Evolutionary conservation across 1,139 yeast species (phyloP), one percentile per base, ranked within the genome.

Genomic region (Waltiozyma sp.): DNA sequence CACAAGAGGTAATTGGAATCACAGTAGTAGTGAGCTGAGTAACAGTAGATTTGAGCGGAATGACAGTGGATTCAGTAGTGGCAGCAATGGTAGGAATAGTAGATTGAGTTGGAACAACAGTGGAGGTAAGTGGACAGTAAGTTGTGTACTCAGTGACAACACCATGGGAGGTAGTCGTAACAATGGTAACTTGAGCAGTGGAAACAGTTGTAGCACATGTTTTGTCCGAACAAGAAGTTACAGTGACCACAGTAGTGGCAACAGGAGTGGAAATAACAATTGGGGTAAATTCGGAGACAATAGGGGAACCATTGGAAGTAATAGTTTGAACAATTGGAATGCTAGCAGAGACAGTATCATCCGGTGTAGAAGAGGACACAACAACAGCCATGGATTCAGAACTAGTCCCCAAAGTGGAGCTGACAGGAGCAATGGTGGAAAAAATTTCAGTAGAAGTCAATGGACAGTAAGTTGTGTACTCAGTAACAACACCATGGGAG

Each of bases 61-160:
- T 43, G 34, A 41, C 38, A n/a, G 58, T 41, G 23, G 18, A 5
- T 10, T n/a, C 34, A 14, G 16, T 14, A 23, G 41, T 5, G 11
- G 9, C 3, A 7, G 35, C 15, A 8, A 21, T 14, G 24, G 23
- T 28, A 28, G 34, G 6, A 15, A 28, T 7, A 5, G 23, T 3
- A 5, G 37, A 35, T 35, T 18, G 16, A 18, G n/a, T 14, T 9
- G 16, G 11, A 18, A 19, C 13, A 14, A 15, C 28, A 13, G 46
- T 37, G 19, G 55, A 43, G 16, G 62, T 51, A 39, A 59, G 41
- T 40, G 67, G 65, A 44, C 66, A 63, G 57, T 60, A 64, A 6
- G 68, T 62, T 10, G 66, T 62, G 41, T 54, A 62, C 4, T 47
- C 54, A 3, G 66, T 62, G 16, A 50, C 53, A 18, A 56, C 48